These are phyloP conservation scores for Boletellus emodensis DNA, from an alignment of 768 basidiomycete genomes.

Conservation along the genomic window DNA sequence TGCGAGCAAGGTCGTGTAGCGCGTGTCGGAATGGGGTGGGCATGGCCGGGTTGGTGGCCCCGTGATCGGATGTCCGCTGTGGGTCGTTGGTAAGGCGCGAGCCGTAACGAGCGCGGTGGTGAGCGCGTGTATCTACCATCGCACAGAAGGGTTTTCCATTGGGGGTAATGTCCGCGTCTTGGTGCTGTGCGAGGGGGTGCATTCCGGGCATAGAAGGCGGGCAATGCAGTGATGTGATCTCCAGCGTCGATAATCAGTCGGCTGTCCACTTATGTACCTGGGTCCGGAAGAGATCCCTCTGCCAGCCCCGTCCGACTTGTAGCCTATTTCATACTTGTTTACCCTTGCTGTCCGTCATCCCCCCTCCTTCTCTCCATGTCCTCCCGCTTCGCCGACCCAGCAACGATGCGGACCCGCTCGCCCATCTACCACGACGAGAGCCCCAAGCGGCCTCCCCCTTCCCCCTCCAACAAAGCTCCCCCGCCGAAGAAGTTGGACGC, in stretches of 20 bases:
- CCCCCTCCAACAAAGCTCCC: slow-evolving; percentile 30
- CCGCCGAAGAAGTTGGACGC: slow-evolving; percentile 30
- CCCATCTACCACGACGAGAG: slow-evolving; percentile 27
- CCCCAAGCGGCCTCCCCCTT: slow-evolving; percentile 30
- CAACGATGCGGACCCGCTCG: slow-evolving; percentile 29
- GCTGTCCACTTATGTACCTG: slow-evolving; percentile 30
- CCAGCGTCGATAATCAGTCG: slow-evolving; percentile 30
- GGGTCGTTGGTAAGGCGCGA: slow-evolving; percentile 17
- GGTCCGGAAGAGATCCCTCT: slow-evolving; percentile 20
- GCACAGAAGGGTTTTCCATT: slow-evolving; percentile 21
- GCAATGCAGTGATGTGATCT: slow-evolving; percentile 26
- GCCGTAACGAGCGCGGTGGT: slow-evolving; percentile 16
- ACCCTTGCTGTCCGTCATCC: slow-evolving; percentile 7
- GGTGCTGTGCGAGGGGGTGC: neutral
- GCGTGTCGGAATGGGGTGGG: slow-evolving; percentile 20
- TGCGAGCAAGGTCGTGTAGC: slow-evolving; percentile 39
- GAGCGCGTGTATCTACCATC: slow-evolving; percentile 21
- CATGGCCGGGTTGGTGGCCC: neutral
- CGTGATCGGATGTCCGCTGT: slow-evolving; percentile 26
- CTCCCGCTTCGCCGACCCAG: slow-evolving; percentile 26
- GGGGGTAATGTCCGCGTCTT: slow-evolving; percentile 10
- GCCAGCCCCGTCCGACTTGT: slow-evolving; percentile 20
- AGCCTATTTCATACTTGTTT: slow-evolving; percentile 24
- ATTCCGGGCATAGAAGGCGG: slow-evolving; percentile 20
- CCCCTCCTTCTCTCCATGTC: slow-evolving; percentile 17